A percentile compares a stretch with the other conserved stretches of the same genome.
Conservation (phyloP, 345 rosid species). For the Physaria fendleri region DNA sequence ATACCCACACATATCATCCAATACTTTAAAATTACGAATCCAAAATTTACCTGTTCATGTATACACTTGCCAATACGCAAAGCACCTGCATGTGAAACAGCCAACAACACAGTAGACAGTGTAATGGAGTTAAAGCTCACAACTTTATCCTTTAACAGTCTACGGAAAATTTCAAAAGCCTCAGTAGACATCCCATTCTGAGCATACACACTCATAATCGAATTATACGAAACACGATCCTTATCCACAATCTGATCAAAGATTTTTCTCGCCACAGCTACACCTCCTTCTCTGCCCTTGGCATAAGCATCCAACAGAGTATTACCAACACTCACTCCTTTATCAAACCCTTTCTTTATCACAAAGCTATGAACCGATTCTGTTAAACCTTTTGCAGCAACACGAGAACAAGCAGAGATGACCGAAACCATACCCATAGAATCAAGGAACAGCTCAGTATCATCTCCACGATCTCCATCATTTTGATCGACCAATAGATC, state of each 20-base stretch:
- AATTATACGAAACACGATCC: slow-evolving; percentile 72
- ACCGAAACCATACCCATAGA: slow-evolving; percentile 62
- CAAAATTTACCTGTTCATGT: slow-evolving; percentile 59
- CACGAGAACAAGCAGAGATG: slow-evolving; percentile 68
- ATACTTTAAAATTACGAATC: not conserved
- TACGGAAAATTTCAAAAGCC: slow-evolving; percentile 50
- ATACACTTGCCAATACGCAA: slow-evolving; percentile 57
- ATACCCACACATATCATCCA: not conserved
- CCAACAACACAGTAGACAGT: slow-evolving; percentile 59
- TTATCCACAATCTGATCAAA: slow-evolving; percentile 58
- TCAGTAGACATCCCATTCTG: slow-evolving; percentile 60
- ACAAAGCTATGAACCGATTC: slow-evolving; percentile 56
- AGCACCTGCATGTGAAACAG: slow-evolving; percentile 70
- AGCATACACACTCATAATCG: slow-evolving; percentile 64
- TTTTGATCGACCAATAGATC: slow-evolving; percentile 51
- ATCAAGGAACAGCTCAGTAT: slow-evolving; percentile 39
- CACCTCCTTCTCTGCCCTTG: slow-evolving; percentile 44
- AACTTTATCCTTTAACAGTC: slow-evolving; percentile 36
- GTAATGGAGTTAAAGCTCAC: slow-evolving; percentile 58
- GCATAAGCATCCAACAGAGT: slow-evolving; percentile 79
- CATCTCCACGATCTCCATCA: slow-evolving; percentile 8
- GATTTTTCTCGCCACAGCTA: slow-evolving; percentile 47
- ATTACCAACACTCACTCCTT: slow-evolving; percentile 50
- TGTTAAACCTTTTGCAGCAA: slow-evolving; percentile 39
- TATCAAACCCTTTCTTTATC: slow-evolving; percentile 57